Evolutionary conservation across 192 early-diverging fungal species (phyloP).

Genomic region (Lunasporangiospora selenospora): DNA sequence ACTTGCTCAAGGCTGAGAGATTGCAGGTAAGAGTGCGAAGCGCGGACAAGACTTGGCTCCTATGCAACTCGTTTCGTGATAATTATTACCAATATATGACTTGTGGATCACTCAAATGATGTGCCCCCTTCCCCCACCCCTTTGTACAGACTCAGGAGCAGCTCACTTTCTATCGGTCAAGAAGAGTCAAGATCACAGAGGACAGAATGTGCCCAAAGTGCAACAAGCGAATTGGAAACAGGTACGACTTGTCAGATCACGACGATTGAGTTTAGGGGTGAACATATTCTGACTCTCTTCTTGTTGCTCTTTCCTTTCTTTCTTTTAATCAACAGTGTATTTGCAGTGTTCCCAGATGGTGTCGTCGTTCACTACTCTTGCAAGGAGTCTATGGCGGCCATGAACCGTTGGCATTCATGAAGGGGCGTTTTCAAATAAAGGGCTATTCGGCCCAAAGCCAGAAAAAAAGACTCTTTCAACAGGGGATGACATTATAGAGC

Average conservation of each 20-base stretch:
- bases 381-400: slow-evolving; percentile 53
- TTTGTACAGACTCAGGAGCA: slow-evolving; percentile 73
- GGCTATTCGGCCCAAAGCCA: too few relatives aligned
- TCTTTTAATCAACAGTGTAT: slow-evolving; percentile 56
- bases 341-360: slow-evolving; percentile 76
- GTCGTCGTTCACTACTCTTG: slow-evolving; percentile 80
- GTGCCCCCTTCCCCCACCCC: too few relatives aligned
- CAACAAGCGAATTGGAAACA: slow-evolving; percentile 67
- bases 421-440: neutral
- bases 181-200: slow-evolving; percentile 71
- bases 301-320: slow-evolving; percentile 3
- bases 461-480: too few relatives aligned
- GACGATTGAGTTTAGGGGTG: neutral
- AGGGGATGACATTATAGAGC: too few relatives aligned
- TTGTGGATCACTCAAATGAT: too few relatives aligned
- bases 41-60: neutral
- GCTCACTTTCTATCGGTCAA: slow-evolving; percentile 61
- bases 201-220: slow-evolving; percentile 81
- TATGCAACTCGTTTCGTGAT: too few relatives aligned
- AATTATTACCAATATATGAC: too few relatives aligned
- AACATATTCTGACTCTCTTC: neutral
- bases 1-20: slow-evolving; percentile 71
- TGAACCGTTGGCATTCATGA: slow-evolving; percentile 30
- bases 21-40: slow-evolving; percentile 54
- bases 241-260: slow-evolving; percentile 31